phyloP scores from a whole-genome alignment of 2,329 filamentous ascomycete genomes.

The Basipetospora chlamydospora region DNA sequence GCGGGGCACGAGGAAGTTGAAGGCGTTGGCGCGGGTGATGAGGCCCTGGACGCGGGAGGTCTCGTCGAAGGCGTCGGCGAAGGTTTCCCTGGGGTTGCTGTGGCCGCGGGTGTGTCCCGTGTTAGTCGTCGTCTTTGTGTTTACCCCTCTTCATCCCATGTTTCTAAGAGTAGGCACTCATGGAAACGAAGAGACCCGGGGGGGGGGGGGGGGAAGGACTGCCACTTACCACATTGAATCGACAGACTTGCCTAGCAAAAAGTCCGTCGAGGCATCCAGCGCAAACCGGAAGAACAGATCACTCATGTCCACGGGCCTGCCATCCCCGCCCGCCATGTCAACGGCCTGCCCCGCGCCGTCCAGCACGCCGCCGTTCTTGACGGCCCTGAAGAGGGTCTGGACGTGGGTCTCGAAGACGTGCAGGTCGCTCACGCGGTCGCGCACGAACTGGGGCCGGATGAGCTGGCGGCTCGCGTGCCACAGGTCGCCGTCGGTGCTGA shows the following conservation, averaged over 20 bases:
- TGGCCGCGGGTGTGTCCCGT: too few species aligned
- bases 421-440: slow-evolving; percentile 69
- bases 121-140: too few species aligned
- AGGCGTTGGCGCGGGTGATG: slow-evolving; percentile 48
- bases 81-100: slow-evolving; percentile 43
- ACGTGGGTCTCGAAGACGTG: slow-evolving; percentile 70
- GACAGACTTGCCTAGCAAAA: slow-evolving; percentile 30
- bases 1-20: slow-evolving; percentile 49
- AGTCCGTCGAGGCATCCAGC: slow-evolving; percentile 75
- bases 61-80: slow-evolving; percentile 69
- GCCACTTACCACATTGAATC: slow-evolving; percentile 6
- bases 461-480: slow-evolving; percentile 76
- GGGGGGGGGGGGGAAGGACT: too few species aligned
- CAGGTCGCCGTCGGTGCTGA: slow-evolving; percentile 60
- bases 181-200: too few species aligned
- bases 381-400: slow-evolving; percentile 53
- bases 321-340: slow-evolving; percentile 45
- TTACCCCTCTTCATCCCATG: too few species aligned
- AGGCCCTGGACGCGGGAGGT: slow-evolving; percentile 62
- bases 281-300: slow-evolving; percentile 76
- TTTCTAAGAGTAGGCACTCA: too few species aligned
- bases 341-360: slow-evolving; percentile 46
- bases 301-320: slow-evolving; percentile 48
- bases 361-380: slow-evolving; percentile 43
- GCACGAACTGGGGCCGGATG: slow-evolving; percentile 75